Conservation (phyloP, 108 stramenopile genomes). For the Skeletonema menzelii region DNA sequence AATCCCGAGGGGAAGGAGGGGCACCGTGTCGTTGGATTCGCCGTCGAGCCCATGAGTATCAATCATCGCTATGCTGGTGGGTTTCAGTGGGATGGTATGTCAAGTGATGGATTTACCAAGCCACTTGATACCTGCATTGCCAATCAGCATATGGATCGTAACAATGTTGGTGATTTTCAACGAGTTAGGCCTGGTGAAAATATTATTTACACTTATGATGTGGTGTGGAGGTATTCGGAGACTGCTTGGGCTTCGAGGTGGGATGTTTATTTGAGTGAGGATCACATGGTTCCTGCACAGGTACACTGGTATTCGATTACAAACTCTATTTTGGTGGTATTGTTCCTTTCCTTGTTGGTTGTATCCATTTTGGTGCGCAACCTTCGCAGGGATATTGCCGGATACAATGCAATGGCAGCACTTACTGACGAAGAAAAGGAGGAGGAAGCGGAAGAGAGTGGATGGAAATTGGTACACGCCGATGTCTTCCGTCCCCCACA, state of each 20-base stretch:
- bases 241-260: constrained; percentile 96
- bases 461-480: constrained; percentile 99
- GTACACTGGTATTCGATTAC: constrained; percentile 98
- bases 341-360: constrained; percentile 95
- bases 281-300: constrained; percentile 90
- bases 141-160: constrained; percentile 44
- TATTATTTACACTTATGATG: constrained; percentile 98
- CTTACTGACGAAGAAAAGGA: constrained; percentile 91
- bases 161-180: constrained; percentile 47
- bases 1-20: constrained; percentile 77
- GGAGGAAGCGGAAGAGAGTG: constrained; percentile 90
- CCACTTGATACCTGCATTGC: constrained; percentile 68
- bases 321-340: constrained; percentile 92
- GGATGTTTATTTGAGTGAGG: constrained; percentile 96
- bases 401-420: constrained; percentile 91
- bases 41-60: constrained; percentile 93
- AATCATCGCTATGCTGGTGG: constrained; percentile 77
- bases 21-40: constrained; percentile 94
- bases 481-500: constrained; percentile 99
- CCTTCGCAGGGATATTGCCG: constrained; percentile 92
- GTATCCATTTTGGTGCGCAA: constrained; percentile 95
- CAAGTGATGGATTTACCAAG: constrained; percentile 62
- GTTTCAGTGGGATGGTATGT: constrained; percentile 76
- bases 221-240: constrained; percentile 87
- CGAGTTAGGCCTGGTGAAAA: constrained; percentile 53